phyloP scores from a whole-genome alignment of 495 filamentous ascomycete species.

The Pyronema domesticum region DNA sequence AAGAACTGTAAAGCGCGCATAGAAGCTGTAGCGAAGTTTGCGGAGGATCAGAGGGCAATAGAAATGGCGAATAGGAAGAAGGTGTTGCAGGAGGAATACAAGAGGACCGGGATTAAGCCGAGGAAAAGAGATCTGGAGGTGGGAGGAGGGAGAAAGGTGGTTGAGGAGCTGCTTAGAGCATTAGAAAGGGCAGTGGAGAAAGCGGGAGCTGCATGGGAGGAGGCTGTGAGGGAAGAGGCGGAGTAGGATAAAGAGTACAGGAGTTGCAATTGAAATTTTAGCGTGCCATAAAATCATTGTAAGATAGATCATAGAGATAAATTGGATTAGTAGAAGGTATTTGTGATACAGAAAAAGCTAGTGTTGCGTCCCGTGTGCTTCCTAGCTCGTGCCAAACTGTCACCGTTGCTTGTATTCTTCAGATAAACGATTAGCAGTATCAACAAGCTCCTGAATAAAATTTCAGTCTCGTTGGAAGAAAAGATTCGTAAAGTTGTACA shows the following conservation, averaged over 20 bases:
- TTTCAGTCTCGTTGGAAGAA: too few species aligned
- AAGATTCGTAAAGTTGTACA: too few species aligned
- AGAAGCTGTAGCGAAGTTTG: constrained; percentile 58
- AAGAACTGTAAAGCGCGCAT: constrained; percentile 60
- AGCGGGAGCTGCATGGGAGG: constrained; percentile 28
- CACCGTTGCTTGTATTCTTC: too few species aligned
- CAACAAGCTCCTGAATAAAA: too few species aligned
- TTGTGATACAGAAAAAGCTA: too few species aligned
- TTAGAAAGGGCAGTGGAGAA: constrained; percentile 47
- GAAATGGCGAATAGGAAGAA: constrained; percentile 42
- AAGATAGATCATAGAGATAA: too few species aligned
- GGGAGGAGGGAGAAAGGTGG: constrained; percentile 56
- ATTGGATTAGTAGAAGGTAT: too few species aligned
- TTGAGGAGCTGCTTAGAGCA: constrained; percentile 54
- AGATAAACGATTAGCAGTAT: too few species aligned
- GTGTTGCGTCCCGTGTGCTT: too few species aligned
- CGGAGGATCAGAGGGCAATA: constrained; percentile 50
- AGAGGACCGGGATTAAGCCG: constrained; percentile 51
- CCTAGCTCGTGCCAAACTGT: too few species aligned
- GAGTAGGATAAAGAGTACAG: constrained; percentile 8
- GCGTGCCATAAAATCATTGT: background rate
- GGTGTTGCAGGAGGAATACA: constrained; percentile 47
- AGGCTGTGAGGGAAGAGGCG: constrained; percentile 16
- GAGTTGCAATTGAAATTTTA: too few species aligned
- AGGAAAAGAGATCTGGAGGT: constrained; percentile 45